Percentiles rank a stretch among this genome's conserved stretches.
phyloP scores from a whole-genome alignment of 768 basidiomycete genomes.

The Tricholoma furcatifolium region DNA sequence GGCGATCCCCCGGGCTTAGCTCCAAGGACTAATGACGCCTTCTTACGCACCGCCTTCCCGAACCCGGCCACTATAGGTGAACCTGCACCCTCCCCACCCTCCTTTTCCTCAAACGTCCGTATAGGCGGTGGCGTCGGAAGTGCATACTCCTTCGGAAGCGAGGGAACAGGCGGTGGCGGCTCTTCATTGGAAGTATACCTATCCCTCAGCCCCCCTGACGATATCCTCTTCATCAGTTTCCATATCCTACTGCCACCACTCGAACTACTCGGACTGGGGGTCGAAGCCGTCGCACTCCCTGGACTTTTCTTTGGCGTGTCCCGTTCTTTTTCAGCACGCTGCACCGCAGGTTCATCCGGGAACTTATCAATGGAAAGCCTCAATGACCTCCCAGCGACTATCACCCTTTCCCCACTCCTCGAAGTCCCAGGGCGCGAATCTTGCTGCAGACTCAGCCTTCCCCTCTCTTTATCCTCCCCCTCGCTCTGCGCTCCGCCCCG shows the following conservation, averaged over 20 bases:
- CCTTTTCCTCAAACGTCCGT: not conserved
- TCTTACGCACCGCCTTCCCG: conserved; percentile 11
- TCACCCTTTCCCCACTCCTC: conserved; percentile 10
- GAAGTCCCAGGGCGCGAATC: conserved; percentile 18
- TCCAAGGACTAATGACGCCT: conserved; percentile 12
- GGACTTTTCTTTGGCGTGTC: not conserved
- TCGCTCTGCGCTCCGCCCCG: conserved; percentile 18
- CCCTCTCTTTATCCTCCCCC: conserved; percentile 6
- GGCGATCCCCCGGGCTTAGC: conserved; percentile 3
- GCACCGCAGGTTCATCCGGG: conserved; percentile 11
- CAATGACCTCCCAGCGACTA: conserved; percentile 20
- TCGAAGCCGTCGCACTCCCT: conserved; percentile 8
- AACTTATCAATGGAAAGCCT: conserved; percentile 33
- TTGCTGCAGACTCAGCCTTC: conserved; percentile 35
- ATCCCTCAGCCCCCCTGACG: conserved; percentile 61
- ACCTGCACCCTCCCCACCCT: not conserved
- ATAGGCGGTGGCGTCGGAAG: not conserved
- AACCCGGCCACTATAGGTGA: conserved; percentile 6
- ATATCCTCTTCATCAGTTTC: conserved; percentile 72
- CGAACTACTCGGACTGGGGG: conserved; percentile 11
- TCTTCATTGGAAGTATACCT: conserved; percentile 33
- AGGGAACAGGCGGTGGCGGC: conserved; percentile 56
- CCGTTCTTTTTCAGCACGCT: not conserved
- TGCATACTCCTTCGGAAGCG: conserved; percentile 46
- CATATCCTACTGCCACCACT: conserved; percentile 50